Conservation (phyloP, 1,139 yeast genomes). For the Wickerhamiella infanticola region DNA sequence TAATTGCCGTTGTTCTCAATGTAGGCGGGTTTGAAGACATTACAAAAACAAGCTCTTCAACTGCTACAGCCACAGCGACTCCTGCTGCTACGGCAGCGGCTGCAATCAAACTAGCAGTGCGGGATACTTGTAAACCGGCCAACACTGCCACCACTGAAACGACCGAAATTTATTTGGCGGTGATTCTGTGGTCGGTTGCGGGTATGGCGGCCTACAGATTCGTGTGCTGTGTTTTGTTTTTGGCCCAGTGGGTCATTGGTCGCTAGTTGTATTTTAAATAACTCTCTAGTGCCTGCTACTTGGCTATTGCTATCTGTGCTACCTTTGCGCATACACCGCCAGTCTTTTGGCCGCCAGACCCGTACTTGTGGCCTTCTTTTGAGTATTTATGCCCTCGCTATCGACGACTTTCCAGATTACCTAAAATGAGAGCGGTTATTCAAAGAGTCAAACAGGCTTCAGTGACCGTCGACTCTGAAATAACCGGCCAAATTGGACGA, state of each 20-base stretch:
- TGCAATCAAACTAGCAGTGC: background rate
- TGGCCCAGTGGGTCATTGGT: background rate
- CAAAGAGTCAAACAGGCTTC: slow-evolving; percentile 81
- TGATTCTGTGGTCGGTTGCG: slow-evolving; percentile 68
- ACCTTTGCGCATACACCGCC: too few relatives aligned
- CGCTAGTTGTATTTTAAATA: background rate
- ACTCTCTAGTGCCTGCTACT: too few relatives aligned
- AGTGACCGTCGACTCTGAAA: slow-evolving; percentile 57
- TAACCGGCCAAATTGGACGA: slow-evolving; percentile 57
- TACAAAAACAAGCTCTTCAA: slow-evolving; percentile 12
- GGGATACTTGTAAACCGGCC: slow-evolving; percentile 11
- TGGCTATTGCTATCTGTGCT: too few relatives aligned
- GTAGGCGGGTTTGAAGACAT: slow-evolving; percentile 28
- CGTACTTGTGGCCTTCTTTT: too few relatives aligned
- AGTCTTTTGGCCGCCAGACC: too few relatives aligned
- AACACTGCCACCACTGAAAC: slow-evolving; percentile 11
- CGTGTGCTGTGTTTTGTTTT: slow-evolving; percentile 22
- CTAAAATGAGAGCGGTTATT: slow-evolving; percentile 64
- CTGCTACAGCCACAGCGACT: slow-evolving; percentile 13
- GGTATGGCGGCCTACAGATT: slow-evolving; percentile 57
- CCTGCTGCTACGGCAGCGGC: background rate
- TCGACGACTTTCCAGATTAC: background rate
- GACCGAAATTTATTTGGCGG: slow-evolving; percentile 41
- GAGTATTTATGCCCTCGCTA: too few relatives aligned
- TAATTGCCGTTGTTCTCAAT: slow-evolving; percentile 52